Conservation (phyloP, 495 filamentous ascomycete species). For the Pseudotulostoma volvatum region DNA sequence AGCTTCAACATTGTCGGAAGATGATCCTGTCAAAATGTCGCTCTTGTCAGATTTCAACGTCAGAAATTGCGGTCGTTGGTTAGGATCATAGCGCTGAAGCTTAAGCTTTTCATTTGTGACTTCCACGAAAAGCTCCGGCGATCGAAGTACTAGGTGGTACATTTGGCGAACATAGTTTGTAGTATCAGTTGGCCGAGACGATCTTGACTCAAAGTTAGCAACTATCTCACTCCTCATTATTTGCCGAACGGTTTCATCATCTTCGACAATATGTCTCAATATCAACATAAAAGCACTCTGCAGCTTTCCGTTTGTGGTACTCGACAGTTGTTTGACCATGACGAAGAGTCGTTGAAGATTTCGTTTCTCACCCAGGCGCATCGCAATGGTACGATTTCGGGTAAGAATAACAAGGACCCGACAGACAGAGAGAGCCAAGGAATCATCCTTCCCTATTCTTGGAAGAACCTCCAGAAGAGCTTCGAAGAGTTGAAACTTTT, state of each 20-base stretch:
- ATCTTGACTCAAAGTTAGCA: conserved; percentile 49
- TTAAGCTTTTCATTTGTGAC: conserved; percentile 77
- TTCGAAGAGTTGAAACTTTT: conserved; percentile 54
- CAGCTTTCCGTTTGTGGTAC: conserved; percentile 54
- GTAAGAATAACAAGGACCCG: conserved; percentile 87
- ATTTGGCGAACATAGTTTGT: conserved; percentile 57
- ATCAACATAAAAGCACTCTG: conserved; percentile 74
- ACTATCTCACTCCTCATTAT: conserved; percentile 88
- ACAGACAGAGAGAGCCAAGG: conserved; percentile 65
- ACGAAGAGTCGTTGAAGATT: conserved; percentile 83
- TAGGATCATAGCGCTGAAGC: conserved; percentile 41
- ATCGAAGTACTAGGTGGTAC: conserved; percentile 67
- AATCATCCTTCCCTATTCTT: conserved; percentile 69
- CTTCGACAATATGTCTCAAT: conserved; percentile 84
- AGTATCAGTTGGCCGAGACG: conserved; percentile 48
- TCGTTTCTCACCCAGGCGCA: conserved; percentile 64
- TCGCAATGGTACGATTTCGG: conserved; percentile 55
- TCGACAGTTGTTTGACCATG: conserved; percentile 82
- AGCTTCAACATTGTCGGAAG: conserved; percentile 15
- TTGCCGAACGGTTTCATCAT: conserved; percentile 76
- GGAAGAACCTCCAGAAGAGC: conserved; percentile 69
- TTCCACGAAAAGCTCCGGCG: conserved; percentile 77
- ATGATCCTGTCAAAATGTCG: conserved; percentile 10
- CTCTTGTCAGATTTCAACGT: conserved; percentile 37
- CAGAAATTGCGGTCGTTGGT: conserved; percentile 42